Percentiles rank a stretch among this genome's conserved stretches.
Evolutionary conservation across 106 monocot genomes (phyloP).

Genomic region (Posidonia australis): DNA sequence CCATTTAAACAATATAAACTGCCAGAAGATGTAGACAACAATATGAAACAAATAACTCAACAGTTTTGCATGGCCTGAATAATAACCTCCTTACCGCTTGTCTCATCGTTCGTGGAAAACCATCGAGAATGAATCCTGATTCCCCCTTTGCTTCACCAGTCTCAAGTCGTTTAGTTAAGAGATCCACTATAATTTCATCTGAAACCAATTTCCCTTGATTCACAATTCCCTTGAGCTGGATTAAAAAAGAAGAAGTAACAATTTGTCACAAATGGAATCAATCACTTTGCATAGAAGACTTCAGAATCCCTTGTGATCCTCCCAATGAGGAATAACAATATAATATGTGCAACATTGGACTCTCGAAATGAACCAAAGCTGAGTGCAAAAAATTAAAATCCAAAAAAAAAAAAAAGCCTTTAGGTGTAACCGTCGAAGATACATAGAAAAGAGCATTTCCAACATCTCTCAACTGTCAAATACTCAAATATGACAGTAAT

Average conservation of each 20-base stretch:
- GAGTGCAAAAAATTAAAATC: no score
- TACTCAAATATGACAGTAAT: no score
- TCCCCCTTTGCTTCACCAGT: slow-evolving; percentile 59
- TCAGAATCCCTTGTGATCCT: no score
- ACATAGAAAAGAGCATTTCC: no score
- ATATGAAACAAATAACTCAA: neutral
- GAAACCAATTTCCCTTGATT: slow-evolving; percentile 91
- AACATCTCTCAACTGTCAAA: no score
- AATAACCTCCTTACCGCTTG: slow-evolving; percentile 73
- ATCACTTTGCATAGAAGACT: no score
- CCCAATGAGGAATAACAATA: no score
- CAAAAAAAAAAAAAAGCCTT: no score
- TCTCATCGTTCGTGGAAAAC: slow-evolving; percentile 85
- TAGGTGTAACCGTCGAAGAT: no score
- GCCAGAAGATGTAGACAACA: neutral
- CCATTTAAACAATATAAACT: neutral
- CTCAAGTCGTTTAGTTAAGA: slow-evolving; percentile 70
- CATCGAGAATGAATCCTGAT: slow-evolving; percentile 96
- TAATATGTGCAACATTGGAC: no score
- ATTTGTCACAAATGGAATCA: no score
- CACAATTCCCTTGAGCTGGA: slow-evolving; percentile 75
- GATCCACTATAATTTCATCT: slow-evolving; percentile 69
- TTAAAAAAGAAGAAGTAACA: slow-evolving; percentile 1
- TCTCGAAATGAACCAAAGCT: no score
- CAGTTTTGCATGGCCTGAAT: neutral